These are phyloP conservation scores for Clitopilus passeckerianus DNA, from an alignment of 768 basidiomycete genomes.

Conservation along the genomic window DNA sequence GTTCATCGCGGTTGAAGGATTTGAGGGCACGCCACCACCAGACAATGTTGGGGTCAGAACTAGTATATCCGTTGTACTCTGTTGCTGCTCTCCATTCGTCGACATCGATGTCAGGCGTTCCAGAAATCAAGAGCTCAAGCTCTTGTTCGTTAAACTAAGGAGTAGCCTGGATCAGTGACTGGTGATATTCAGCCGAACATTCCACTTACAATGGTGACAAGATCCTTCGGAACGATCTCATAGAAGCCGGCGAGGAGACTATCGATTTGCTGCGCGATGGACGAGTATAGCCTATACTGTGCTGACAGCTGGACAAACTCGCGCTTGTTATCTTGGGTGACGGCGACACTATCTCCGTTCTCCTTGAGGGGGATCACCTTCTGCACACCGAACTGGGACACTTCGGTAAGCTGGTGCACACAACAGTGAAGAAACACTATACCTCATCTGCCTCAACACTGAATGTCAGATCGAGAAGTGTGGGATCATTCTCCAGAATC, in stretches of 20 bases:
- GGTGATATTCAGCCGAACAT: background rate
- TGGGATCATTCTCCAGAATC: constrained; percentile 97
- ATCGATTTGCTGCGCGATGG: constrained; percentile 95
- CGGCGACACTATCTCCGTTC: constrained; percentile 75
- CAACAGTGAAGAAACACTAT: constrained; percentile 14
- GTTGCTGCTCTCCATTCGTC: constrained; percentile 96
- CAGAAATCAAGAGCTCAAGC: constrained; percentile 89
- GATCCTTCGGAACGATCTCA: constrained; percentile 95
- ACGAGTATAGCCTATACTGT: constrained; percentile 88
- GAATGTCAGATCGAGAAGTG: constrained; percentile 82
- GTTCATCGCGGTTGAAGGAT: constrained; percentile 94
- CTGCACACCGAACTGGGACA: constrained; percentile 77
- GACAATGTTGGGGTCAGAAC: constrained; percentile 91
- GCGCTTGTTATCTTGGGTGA: constrained; percentile 94
- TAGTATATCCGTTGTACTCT: constrained; percentile 83
- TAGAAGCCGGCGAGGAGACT: constrained; percentile 89
- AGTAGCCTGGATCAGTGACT: constrained; percentile 2
- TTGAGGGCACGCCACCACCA: constrained; percentile 99
- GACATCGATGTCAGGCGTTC: constrained; percentile 97
- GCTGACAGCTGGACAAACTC: constrained; percentile 97
- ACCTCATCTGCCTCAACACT: constrained; percentile 96
- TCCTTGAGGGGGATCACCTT: constrained; percentile 86
- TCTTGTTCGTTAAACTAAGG: constrained; percentile 90
- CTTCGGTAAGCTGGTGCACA: constrained; percentile 7
- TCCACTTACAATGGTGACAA: constrained; percentile 80